Conservation (phyloP, 169 alveolate species). For the Theileria parva region DNA sequence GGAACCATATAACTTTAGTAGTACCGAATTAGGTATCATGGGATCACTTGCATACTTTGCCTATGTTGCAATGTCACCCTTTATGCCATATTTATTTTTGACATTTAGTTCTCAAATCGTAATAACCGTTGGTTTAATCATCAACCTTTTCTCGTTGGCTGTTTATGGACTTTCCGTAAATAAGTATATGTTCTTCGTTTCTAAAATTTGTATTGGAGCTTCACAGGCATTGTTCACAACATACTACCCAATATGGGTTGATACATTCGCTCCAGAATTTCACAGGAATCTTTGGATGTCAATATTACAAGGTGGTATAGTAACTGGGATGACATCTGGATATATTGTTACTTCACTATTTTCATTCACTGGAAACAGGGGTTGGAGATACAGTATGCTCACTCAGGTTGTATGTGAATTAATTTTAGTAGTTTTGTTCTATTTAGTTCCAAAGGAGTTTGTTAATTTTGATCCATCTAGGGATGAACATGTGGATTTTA, state of each 20-base stretch:
- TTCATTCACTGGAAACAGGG: background rate
- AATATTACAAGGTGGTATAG: constrained; percentile 85
- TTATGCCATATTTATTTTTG: constrained; percentile 71
- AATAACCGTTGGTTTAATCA: constrained; percentile 57
- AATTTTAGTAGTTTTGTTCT: constrained; percentile 10
- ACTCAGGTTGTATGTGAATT: constrained; percentile 22
- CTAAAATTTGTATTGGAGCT: constrained; percentile 86
- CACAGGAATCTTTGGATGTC: constrained; percentile 93
- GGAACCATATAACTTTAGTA: constrained; percentile 36
- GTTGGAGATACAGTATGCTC: constrained; percentile 56
- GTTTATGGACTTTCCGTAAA: constrained; percentile 70
- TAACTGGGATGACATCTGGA: constrained; percentile 83
- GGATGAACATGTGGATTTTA: background rate
- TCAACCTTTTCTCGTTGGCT: constrained; percentile 59
- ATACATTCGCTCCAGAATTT: constrained; percentile 87
- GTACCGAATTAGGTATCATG: constrained; percentile 51
- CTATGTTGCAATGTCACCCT: constrained; percentile 70
- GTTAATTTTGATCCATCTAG: constrained; percentile 27
- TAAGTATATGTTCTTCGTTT: constrained; percentile 73
- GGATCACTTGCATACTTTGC: constrained; percentile 82
- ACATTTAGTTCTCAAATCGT: constrained; percentile 65
- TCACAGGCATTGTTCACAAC: constrained; percentile 90
- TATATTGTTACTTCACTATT: constrained; percentile 62
- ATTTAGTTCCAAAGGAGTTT: constrained; percentile 25
- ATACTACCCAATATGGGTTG: constrained; percentile 94